phyloP scores from a whole-genome alignment of 2,329 filamentous ascomycete species.

The Truncatella angustata region DNA sequence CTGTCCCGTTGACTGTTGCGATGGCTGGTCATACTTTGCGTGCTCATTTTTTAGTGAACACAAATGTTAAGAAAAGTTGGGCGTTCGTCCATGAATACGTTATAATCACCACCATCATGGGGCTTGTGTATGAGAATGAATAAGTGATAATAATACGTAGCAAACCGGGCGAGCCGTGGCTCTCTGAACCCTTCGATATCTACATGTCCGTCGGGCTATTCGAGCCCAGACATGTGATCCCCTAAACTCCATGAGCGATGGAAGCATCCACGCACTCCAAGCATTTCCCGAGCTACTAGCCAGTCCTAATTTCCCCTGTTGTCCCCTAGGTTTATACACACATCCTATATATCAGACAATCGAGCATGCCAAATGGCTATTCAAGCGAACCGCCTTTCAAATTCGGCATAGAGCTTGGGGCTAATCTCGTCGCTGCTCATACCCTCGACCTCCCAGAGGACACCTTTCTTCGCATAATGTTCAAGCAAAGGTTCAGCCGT shows the following conservation, averaged over 20 bases:
- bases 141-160: too few species aligned
- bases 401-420: constrained; percentile 81
- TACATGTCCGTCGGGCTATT: neutral
- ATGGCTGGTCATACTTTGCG: too few species aligned
- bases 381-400: constrained; percentile 69
- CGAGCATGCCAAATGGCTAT: neutral
- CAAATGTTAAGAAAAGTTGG: too few species aligned
- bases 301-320: neutral
- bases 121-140: too few species aligned
- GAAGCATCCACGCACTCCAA: constrained; percentile 8
- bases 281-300: neutral
- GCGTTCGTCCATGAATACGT: too few species aligned
- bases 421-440: constrained; percentile 93
- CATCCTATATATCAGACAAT: too few species aligned
- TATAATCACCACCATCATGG: too few species aligned
- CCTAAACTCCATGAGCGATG: constrained; percentile 8
- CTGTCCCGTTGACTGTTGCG: too few species aligned
- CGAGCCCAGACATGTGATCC: neutral
- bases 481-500: constrained; percentile 82
- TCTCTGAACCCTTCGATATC: neutral
- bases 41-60: too few species aligned
- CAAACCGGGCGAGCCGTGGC: neutral
- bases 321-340: constrained; percentile 3
- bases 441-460: constrained; percentile 83
- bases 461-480: constrained; percentile 81